Conservation (phyloP, 805 yeast species). For the Candida qinlingensis region DNA sequence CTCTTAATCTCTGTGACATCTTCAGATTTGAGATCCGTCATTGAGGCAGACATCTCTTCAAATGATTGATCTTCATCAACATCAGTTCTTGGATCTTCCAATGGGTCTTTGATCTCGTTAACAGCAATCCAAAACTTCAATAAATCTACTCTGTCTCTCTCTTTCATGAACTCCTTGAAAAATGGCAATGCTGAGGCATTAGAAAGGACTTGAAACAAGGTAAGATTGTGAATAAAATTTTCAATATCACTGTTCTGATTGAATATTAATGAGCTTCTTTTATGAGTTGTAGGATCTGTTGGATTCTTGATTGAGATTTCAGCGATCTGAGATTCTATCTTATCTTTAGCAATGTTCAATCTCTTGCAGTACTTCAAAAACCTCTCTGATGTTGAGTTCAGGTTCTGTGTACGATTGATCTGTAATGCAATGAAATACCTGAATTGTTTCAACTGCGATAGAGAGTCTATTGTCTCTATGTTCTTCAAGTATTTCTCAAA, state of each 20-base stretch:
- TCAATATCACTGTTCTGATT: slow-evolving; percentile 16
- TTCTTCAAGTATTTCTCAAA: slow-evolving; percentile 37
- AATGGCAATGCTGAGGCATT: slow-evolving; percentile 43
- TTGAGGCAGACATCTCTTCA: neutral
- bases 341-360: slow-evolving; percentile 26
- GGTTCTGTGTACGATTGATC: slow-evolving; percentile 33
- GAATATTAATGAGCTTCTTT: slow-evolving; percentile 8
- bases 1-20: slow-evolving; percentile 48
- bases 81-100: slow-evolving; percentile 40
- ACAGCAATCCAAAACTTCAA: slow-evolving; percentile 65
- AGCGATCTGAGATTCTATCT: slow-evolving; percentile 26
- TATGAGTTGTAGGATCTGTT: neutral
- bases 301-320: slow-evolving; percentile 19
- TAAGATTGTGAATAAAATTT: slow-evolving; percentile 22
- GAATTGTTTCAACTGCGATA: slow-evolving; percentile 43
- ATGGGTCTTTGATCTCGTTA: slow-evolving; percentile 65
- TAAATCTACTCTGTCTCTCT: slow-evolving; percentile 37
- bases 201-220: slow-evolving; percentile 40
- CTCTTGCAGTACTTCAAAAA: slow-evolving; percentile 26
- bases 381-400: slow-evolving; percentile 27
- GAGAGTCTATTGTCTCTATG: slow-evolving; percentile 29
- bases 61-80: slow-evolving; percentile 20
- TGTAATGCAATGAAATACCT: slow-evolving; percentile 44
- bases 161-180: slow-evolving; percentile 54
- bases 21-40: slow-evolving; percentile 20